Conservation (phyloP, 371 early-diverging fungal genomes). For the Mucor saturninus region DNA sequence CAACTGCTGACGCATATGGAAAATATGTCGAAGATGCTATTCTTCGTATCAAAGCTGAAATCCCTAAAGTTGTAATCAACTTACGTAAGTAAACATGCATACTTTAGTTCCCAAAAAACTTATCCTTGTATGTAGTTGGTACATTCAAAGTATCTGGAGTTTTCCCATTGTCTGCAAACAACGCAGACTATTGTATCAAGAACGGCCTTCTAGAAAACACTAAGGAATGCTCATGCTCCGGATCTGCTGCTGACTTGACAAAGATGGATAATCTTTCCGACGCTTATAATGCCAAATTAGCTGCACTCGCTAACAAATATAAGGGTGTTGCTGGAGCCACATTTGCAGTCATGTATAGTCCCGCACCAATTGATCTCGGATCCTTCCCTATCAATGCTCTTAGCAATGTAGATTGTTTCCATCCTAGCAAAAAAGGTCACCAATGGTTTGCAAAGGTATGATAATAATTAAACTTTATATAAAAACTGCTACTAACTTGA, state of each 20-base stretch:
- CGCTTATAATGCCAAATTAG: slow-evolving; percentile 15
- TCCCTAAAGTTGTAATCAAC: slow-evolving; percentile 36
- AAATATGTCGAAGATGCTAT: slow-evolving; percentile 34
- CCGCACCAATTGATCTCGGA: slow-evolving; percentile 25
- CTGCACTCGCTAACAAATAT: slow-evolving; percentile 23
- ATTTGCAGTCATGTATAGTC: slow-evolving; percentile 34
- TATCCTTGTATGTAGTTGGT: too few relatives aligned
- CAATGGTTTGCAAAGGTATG: slow-evolving; percentile 29
- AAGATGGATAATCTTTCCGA: slow-evolving; percentile 18
- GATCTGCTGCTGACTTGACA: slow-evolving; percentile 16
- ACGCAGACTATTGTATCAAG: slow-evolving; percentile 23
- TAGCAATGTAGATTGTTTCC: slow-evolving; percentile 23
- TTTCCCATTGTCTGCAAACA: slow-evolving; percentile 19
- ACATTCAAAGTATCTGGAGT: slow-evolving; percentile 17
- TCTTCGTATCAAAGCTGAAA: slow-evolving; percentile 22
- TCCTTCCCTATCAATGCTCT: slow-evolving; percentile 32
- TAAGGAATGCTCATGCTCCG: slow-evolving; percentile 22
- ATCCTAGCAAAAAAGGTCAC: slow-evolving; percentile 27
- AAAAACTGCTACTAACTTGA: too few relatives aligned
- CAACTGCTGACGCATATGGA: slow-evolving; percentile 21
- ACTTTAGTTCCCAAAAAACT: background rate
- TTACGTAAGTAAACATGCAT: slow-evolving; percentile 18
- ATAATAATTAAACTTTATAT: background rate
- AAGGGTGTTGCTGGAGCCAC: slow-evolving; percentile 15
- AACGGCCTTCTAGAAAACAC: slow-evolving; percentile 18